A percentile compares a stretch with the other conserved stretches of the same genome.
These are phyloP conservation scores for Perkinsus marinus DNA, from an alignment of 169 alveolate genomes.

Conservation along the genomic window DNA sequence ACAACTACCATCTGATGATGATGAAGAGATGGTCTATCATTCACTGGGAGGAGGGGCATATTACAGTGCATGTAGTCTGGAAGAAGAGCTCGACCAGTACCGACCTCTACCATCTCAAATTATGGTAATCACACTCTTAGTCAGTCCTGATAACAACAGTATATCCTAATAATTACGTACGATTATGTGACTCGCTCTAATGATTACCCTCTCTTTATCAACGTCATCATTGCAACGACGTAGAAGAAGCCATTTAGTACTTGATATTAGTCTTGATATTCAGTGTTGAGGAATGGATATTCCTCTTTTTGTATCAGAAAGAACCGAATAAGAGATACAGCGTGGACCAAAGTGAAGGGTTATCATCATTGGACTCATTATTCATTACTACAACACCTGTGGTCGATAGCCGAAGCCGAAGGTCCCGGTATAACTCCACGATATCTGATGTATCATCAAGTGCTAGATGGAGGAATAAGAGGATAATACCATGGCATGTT, in stretches of 20 bases:
- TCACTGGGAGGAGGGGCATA: background rate
- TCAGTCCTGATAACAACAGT: background rate
- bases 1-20: background rate
- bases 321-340: too few relatives aligned
- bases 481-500: background rate
- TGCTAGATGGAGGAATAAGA: background rate
- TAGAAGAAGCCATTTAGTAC: too few relatives aligned
- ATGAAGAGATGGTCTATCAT: background rate
- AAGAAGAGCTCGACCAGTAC: background rate
- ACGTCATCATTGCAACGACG: too few relatives aligned
- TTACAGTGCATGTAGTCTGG: background rate
- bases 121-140: background rate
- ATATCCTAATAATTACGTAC: too few relatives aligned
- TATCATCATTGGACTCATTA: background rate
- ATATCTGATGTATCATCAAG: background rate
- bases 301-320: too few relatives aligned
- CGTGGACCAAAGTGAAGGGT: background rate
- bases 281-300: too few relatives aligned
- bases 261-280: too few relatives aligned
- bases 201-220: too few relatives aligned
- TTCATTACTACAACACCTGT: background rate
- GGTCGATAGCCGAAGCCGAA: too few relatives aligned
- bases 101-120: background rate
- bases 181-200: too few relatives aligned
- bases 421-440: background rate